phyloP scores from a whole-genome alignment of 108 stramenopile species.

The Nannochloropsis salina region DNA sequence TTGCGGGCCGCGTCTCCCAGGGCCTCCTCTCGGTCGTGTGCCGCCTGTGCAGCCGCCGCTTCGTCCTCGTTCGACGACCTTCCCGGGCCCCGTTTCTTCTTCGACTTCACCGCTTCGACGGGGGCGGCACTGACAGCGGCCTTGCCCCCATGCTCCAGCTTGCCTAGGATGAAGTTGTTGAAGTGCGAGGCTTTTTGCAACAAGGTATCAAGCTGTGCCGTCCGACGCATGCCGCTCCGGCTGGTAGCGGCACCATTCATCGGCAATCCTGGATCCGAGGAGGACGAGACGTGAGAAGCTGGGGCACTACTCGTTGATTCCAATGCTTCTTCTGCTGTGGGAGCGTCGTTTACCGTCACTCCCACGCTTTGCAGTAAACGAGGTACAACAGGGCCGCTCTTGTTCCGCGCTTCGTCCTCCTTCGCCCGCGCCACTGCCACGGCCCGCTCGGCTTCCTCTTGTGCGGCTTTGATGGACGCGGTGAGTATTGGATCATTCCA shows the following conservation, averaged over 20 bases:
- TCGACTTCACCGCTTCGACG: background rate
- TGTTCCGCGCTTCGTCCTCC: background rate
- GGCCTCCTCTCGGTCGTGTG: background rate
- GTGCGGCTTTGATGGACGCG: background rate
- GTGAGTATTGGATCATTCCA: background rate
- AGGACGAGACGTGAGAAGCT: background rate
- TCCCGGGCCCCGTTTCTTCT: background rate
- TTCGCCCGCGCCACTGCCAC: background rate
- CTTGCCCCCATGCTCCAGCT: conserved; percentile 17
- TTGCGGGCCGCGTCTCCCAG: background rate
- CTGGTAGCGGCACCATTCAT: background rate
- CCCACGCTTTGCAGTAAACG: background rate
- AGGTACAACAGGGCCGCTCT: background rate
- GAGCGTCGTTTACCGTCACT: background rate
- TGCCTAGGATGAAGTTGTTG: conserved; percentile 37
- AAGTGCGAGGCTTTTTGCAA: conserved; percentile 46
- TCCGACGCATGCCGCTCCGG: conserved; percentile 12
- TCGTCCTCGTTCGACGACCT: conserved; percentile 15
- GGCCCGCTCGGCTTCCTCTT: conserved; percentile 11
- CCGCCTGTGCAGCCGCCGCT: background rate
- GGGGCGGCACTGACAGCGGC: conserved; percentile 19
- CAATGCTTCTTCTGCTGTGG: background rate
- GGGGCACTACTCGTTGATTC: background rate
- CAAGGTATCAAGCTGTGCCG: conserved; percentile 36
- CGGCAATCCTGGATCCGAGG: background rate